Evolutionary conservation across 2,329 filamentous ascomycete genomes (phyloP).

Genomic region (Alternaria conjuncta): DNA sequence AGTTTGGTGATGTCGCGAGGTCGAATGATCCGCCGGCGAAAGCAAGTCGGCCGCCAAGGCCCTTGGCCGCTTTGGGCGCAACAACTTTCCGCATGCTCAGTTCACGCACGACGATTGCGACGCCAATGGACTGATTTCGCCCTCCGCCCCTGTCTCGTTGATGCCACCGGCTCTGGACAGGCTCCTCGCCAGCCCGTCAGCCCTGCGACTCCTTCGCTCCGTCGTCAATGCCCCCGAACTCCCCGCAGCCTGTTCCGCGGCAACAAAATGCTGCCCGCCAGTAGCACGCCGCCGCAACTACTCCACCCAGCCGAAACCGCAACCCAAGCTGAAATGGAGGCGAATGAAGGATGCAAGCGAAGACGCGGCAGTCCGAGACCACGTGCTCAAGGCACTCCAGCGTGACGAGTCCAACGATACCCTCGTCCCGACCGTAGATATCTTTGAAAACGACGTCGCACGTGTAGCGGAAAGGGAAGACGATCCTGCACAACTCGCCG

Average conservation of each 20-base stretch:
- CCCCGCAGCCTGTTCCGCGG: slow-evolving; percentile 22
- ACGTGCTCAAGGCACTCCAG: slow-evolving; percentile 14
- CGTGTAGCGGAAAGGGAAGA: not conserved
- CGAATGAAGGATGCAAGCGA: slow-evolving; percentile 18
- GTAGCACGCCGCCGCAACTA: slow-evolving; percentile 21
- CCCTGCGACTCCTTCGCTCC: slow-evolving; percentile 48
- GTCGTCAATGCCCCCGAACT: slow-evolving; percentile 37
- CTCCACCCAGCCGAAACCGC: slow-evolving; percentile 5
- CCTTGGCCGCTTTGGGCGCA: slow-evolving; percentile 24
- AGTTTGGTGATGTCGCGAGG: slow-evolving; percentile 33
- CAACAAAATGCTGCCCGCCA: slow-evolving; percentile 23
- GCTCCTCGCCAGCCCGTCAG: slow-evolving; percentile 55
- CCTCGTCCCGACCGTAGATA: not conserved
- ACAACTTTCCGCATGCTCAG: slow-evolving; percentile 14
- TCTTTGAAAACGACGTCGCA: not conserved
- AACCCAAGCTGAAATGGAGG: slow-evolving; percentile 17
- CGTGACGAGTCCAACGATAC: slow-evolving; percentile 7
- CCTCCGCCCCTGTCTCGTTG: slow-evolving; percentile 29
- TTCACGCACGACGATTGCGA: slow-evolving; percentile 7
- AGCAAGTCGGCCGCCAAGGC: slow-evolving; percentile 23
- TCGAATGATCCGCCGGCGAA: slow-evolving; percentile 36
- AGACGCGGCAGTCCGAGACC: slow-evolving; percentile 8
- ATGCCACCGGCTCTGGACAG: slow-evolving; percentile 55
- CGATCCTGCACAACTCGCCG: slow-evolving; percentile 43
- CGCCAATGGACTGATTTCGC: slow-evolving; percentile 31